Percentiles rank a stretch among this genome's conserved stretches.
These are phyloP conservation scores for Pythium vanterpoolii DNA, from an alignment of 352 stramenopile species.

Conservation along the genomic window DNA sequence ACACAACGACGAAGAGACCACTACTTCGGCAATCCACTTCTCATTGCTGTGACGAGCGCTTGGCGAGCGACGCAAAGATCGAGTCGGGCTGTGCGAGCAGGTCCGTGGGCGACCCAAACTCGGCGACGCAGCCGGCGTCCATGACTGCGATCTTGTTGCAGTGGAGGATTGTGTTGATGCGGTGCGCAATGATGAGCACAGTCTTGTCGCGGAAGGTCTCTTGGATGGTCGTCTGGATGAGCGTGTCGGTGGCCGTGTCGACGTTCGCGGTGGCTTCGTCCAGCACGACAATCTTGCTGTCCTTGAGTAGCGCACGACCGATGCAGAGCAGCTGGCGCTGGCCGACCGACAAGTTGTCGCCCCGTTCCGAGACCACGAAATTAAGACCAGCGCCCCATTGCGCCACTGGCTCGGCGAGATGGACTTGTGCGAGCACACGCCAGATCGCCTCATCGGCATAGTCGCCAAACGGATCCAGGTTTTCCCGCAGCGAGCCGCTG, in stretches of 20 bases:
- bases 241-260: conserved; percentile 62
- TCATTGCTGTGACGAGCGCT: background rate
- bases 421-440: conserved; percentile 52
- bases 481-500: conserved; percentile 76
- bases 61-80: conserved; percentile 37
- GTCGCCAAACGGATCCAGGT: conserved; percentile 87
- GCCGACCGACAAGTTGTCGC: conserved; percentile 88
- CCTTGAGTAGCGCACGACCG: conserved; percentile 80
- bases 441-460: conserved; percentile 59
- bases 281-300: conserved; percentile 87
- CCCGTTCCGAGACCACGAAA: conserved; percentile 80
- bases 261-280: conserved; percentile 90
- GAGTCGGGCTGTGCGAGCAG: conserved; percentile 72
- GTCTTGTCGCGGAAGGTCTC: conserved; percentile 81
- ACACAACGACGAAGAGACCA: background rate
- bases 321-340: conserved; percentile 92
- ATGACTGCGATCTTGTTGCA: conserved; percentile 88
- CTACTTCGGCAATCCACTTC: background rate
- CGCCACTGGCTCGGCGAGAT: conserved; percentile 44
- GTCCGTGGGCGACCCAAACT: conserved; percentile 78
- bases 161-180: conserved; percentile 94
- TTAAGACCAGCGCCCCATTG: conserved; percentile 47
- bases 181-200: conserved; percentile 92
- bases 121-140: conserved; percentile 75
- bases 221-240: conserved; percentile 69